phyloP scores from a whole-genome alignment of 1,284 basidiomycete genomes.

The Sanghuangporus baumii region DNA sequence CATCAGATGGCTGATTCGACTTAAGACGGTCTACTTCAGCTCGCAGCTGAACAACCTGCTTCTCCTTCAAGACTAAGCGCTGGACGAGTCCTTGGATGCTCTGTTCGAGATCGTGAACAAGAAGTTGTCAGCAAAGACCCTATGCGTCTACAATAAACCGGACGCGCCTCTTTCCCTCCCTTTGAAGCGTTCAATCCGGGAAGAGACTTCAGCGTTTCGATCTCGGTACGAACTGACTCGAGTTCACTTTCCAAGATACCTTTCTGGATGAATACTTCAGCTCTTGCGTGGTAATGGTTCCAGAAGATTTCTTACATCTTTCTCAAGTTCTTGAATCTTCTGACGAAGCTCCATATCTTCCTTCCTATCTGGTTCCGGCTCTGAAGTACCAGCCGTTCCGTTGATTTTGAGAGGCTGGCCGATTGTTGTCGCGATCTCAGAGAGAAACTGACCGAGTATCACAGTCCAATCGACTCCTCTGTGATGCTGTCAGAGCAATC shows the following conservation, averaged over 20 bases:
- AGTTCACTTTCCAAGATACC: conserved; percentile 46
- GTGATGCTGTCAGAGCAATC: neutral
- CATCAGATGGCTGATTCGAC: conserved; percentile 49
- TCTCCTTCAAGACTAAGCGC: conserved; percentile 79
- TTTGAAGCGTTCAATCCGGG: neutral
- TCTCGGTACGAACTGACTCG: conserved; percentile 56
- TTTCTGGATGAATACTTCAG: conserved; percentile 34
- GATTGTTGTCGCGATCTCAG: conserved; percentile 64
- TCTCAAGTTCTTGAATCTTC: conserved; percentile 54
- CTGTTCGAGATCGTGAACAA: conserved; percentile 27
- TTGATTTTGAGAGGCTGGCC: conserved; percentile 57
- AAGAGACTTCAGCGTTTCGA: conserved; percentile 55
- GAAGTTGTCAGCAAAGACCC: neutral
- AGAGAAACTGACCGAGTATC: conserved; percentile 57
- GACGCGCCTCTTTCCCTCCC: conserved; percentile 37
- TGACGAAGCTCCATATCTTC: conserved; percentile 57
- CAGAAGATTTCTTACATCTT: conserved; percentile 51
- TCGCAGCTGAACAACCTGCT: conserved; percentile 72
- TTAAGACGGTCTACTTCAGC: conserved; percentile 65
- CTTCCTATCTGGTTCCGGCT: conserved; percentile 44
- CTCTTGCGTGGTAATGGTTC: neutral
- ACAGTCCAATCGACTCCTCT: conserved; percentile 62
- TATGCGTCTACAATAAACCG: neutral
- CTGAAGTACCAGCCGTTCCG: conserved; percentile 36
- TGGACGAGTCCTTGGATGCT: conserved; percentile 77